phyloP scores from a whole-genome alignment of 73 alveolate species.

The Tetrahymena thermophila region DNA sequence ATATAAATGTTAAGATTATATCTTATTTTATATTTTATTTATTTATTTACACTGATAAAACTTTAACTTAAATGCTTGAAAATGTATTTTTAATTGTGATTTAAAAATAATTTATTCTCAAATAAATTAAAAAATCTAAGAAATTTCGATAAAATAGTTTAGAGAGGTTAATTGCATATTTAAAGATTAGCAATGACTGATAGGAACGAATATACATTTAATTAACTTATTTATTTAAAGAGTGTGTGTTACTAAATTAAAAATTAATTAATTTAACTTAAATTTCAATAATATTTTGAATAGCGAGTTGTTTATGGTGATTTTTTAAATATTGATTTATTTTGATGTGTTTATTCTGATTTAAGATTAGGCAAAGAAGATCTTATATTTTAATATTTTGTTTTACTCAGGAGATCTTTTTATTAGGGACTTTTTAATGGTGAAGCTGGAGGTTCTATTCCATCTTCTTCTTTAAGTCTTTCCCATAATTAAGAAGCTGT shows the following conservation, averaged over 20 bases:
- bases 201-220: too few species aligned
- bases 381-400: background rate
- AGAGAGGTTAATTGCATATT: too few species aligned
- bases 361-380: background rate
- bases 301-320: background rate
- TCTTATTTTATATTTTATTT: too few species aligned
- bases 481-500: background rate
- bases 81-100: too few species aligned
- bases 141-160: too few species aligned
- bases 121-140: too few species aligned
- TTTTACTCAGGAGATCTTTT: background rate
- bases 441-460: background rate
- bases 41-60: too few species aligned
- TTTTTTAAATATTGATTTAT: background rate
- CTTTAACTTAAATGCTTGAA: too few species aligned
- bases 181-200: too few species aligned
- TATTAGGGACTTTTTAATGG: background rate
- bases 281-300: background rate
- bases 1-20: too few species aligned
- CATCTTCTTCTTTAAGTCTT: background rate
- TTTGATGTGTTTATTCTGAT: background rate
- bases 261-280: background rate
- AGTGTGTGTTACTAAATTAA: background rate
- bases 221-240: too few species aligned
- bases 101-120: too few species aligned